Conservation (phyloP, 108 stramenopile species). For the Pseudonitzschia multiseries region DNA sequence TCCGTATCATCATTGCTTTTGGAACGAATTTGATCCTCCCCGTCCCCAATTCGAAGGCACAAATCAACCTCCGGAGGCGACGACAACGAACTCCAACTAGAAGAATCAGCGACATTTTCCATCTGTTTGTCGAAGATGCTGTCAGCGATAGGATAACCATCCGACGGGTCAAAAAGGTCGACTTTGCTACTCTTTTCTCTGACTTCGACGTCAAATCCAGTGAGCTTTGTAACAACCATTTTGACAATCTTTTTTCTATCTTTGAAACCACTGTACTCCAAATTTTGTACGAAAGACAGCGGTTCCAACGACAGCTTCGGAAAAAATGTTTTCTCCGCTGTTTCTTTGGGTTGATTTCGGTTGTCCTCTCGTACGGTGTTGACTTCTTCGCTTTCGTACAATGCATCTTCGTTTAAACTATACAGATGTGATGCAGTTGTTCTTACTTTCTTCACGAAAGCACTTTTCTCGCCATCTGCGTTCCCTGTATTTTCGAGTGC, state of each 20-base stretch:
- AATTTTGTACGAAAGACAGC: background rate
- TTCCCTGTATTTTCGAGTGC: background rate
- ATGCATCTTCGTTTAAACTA: constrained; percentile 6
- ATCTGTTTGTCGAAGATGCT: constrained; percentile 10
- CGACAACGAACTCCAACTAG: constrained; percentile 12
- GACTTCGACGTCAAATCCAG: constrained; percentile 15
- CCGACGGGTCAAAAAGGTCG: constrained; percentile 9
- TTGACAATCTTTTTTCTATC: constrained; percentile 7
- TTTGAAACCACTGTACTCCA: background rate
- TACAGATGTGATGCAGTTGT: background rate
- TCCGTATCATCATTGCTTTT: background rate
- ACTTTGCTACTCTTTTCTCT: background rate
- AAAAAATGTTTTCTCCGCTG: background rate
- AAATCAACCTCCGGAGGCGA: constrained; percentile 1
- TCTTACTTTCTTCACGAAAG: background rate
- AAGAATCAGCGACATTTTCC: background rate
- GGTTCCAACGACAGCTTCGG: background rate
- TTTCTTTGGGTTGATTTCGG: background rate
- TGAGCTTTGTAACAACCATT: constrained; percentile 11
- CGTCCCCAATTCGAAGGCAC: background rate
- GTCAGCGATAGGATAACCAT: background rate
- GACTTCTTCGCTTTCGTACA: constrained; percentile 15
- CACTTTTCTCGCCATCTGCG: background rate
- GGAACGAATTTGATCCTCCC: too few species aligned
- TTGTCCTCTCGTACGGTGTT: background rate